Conservation (phyloP, 2,329 filamentous ascomycete genomes). For the Colletotrichum navitas region DNA sequence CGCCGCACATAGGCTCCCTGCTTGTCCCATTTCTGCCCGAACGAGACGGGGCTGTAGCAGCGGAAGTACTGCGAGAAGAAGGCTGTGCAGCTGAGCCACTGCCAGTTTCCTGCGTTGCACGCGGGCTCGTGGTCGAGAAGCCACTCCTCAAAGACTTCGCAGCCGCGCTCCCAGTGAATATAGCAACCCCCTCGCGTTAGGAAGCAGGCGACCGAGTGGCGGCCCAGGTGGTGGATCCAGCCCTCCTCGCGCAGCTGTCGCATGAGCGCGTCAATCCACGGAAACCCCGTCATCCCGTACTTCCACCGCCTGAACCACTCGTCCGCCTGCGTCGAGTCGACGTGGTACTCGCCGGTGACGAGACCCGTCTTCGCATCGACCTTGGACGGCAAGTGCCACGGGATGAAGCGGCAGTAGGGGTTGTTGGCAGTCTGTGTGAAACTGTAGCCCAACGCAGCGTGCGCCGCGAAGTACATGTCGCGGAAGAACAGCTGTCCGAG, state of each 20-base stretch:
- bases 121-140: constrained; percentile 81
- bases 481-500: constrained; percentile 81
- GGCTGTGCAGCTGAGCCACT: constrained; percentile 81
- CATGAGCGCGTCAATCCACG: constrained; percentile 86
- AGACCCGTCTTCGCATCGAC: constrained; percentile 58
- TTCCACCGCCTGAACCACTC: constrained; percentile 77
- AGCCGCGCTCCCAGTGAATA: constrained; percentile 82
- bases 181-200: constrained; percentile 85
- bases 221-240: constrained; percentile 84
- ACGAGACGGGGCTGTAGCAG: constrained; percentile 77
- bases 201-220: constrained; percentile 84
- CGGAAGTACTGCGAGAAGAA: constrained; percentile 81
- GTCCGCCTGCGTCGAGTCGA: constrained; percentile 74
- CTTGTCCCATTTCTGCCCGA: constrained; percentile 82
- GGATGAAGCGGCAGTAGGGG: constrained; percentile 77
- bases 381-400: constrained; percentile 80
- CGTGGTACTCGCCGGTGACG: constrained; percentile 70
- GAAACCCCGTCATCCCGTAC: constrained; percentile 78
- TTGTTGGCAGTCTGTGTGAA: constrained; percentile 78
- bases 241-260: constrained; percentile 78
- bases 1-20: constrained; percentile 72
- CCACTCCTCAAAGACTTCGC: constrained; percentile 82
- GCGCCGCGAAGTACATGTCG: constrained; percentile 87
- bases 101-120: constrained; percentile 83
- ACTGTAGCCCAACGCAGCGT: constrained; percentile 73